Conservation (phyloP, 169 alveolate species). For the Plasmodium vinckei region DNA sequence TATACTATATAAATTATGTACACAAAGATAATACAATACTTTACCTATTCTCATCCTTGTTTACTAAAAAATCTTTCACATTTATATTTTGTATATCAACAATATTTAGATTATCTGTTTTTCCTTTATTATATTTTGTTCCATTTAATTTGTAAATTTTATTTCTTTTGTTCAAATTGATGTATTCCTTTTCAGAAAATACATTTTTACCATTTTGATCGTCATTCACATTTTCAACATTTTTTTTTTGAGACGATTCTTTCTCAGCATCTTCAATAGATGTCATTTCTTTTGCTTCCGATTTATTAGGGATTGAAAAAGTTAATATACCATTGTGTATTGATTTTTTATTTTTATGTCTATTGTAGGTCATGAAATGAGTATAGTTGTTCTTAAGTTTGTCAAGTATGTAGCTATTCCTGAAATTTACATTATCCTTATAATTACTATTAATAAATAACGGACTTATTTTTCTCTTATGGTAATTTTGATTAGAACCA, state of each 20-base stretch:
- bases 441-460: slow-evolving; percentile 27
- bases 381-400: background rate
- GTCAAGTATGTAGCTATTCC: slow-evolving; percentile 8
- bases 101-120: slow-evolving; percentile 1
- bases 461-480: slow-evolving; percentile 10
- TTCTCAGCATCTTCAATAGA: background rate
- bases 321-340: background rate
- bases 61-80: slow-evolving; percentile 13
- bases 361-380: background rate
- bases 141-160: background rate
- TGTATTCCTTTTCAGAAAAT: background rate
- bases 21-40: background rate
- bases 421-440: background rate
- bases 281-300: background rate
- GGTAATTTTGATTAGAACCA: slow-evolving; percentile 1
- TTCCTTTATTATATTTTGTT: background rate
- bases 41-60: slow-evolving; percentile 11
- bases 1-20: background rate
- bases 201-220: background rate
- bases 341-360: slow-evolving; percentile 1
- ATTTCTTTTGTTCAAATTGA: background rate
- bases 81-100: slow-evolving; percentile 64
- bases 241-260: background rate
- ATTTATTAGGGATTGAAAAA: background rate
- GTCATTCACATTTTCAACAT: background rate